Evolutionary conservation across 805 yeast species (phyloP).

Genomic region (Candida succiphila): DNA sequence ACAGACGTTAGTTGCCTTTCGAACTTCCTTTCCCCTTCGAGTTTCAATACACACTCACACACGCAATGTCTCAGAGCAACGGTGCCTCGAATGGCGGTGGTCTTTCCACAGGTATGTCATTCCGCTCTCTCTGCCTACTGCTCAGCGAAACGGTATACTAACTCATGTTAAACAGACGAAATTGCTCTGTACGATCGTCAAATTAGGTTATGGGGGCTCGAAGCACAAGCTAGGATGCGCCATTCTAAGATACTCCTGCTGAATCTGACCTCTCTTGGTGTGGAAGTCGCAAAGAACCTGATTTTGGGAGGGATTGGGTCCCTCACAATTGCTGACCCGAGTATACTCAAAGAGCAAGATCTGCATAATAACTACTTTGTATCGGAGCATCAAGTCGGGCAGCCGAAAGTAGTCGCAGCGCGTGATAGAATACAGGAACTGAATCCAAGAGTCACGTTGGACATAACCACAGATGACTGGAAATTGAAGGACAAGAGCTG

Average conservation of each 20-base stretch:
- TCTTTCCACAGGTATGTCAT: too few species aligned
- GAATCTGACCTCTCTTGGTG: slow-evolving; percentile 68
- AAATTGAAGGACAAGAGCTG: slow-evolving; percentile 22
- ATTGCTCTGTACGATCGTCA: slow-evolving; percentile 91
- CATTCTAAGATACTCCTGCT: slow-evolving; percentile 62
- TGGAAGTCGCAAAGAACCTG: slow-evolving; percentile 75
- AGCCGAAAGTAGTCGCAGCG: slow-evolving; percentile 43
- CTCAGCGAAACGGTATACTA: not conserved
- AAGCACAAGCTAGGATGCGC: slow-evolving; percentile 73
- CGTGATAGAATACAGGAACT: slow-evolving; percentile 52
- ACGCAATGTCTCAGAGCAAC: too few species aligned
- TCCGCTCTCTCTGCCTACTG: too few species aligned
- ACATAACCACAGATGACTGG: slow-evolving; percentile 27
- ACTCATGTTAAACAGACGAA: slow-evolving; percentile 40
- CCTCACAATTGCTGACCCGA: slow-evolving; percentile 56
- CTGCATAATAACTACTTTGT: slow-evolving; percentile 70
- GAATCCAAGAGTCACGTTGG: slow-evolving; percentile 67
- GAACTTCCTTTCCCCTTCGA: too few species aligned
- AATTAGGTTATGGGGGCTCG: slow-evolving; percentile 92
- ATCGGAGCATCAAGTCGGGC: slow-evolving; percentile 45
- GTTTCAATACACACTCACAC: too few species aligned
- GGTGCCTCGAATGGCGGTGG: too few species aligned
- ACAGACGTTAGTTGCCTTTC: too few species aligned
- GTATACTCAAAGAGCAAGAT: slow-evolving; percentile 48
- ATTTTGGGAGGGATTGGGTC: slow-evolving; percentile 84